Evolutionary conservation across 139 green algal genomes (phyloP), one percentile per base, ranked within the genome.

Genomic region (Volvox reticuliferus): DNA sequence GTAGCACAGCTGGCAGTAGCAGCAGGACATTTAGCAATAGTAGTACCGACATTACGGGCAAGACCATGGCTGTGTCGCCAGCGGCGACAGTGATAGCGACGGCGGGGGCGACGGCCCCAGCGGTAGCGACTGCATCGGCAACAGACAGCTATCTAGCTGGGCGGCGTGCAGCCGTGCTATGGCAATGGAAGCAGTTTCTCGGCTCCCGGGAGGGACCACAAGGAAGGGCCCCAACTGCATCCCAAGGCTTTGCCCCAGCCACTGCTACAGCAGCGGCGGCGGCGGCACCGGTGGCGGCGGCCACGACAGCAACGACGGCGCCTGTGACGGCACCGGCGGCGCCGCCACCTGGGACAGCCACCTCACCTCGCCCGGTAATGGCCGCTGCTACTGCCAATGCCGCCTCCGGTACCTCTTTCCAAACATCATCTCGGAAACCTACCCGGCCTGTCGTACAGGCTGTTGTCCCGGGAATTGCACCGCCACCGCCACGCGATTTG

Each of bases 101-200:
- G 65, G 24, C 79, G 61, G 44, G 44, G 69, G 79, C 44, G 37
- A 24, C 79, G 37, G 79, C 79, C 68, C 24, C 2, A 21, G 2
- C 71, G 71, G 71, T 6, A 35, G 1, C 78, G 78, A 22, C 20
- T 67, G 12, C 32, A 55, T 14, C 44, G 44, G 44, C 44, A 55
- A 9, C 44, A 55, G 44, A 55, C 32, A 55, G 78, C 22, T 12
- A 35, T 55, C 28, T 26, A 33, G 32, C 62, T 3, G 28, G 19
- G 6, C 83, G 83, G 36, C 67, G 83, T 12, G 83, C 83, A 5
- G 83, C 83, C 26, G 83, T 88, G 36, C 17, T 26, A 33, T 80
- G 83, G 83, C 83, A 88, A n/a, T 88, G 83, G 83, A 18, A 77
- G 0, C 61, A 62, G 30, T 33, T 44, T 63, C n/a, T 87, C 30